These are phyloP conservation scores for Penicillium arizonense DNA, from an alignment of 495 filamentous ascomycete genomes.

Conservation along the genomic window DNA sequence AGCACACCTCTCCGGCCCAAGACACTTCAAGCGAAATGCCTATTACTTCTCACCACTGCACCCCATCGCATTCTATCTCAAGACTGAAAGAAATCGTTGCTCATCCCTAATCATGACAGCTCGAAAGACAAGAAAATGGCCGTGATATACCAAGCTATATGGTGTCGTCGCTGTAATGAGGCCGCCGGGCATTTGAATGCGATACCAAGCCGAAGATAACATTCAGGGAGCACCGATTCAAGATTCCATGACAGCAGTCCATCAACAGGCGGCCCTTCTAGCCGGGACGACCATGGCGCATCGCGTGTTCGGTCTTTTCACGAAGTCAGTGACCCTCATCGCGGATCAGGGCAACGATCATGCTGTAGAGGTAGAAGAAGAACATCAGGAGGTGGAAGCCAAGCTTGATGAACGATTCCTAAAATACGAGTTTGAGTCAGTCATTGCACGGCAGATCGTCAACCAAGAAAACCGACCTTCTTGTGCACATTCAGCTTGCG, in stretches of 20 bases:
- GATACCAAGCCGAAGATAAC: conserved; percentile 1
- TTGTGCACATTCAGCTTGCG: conserved; percentile 98
- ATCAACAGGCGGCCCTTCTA: conserved; percentile 10
- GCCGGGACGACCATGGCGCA: conserved; percentile 35
- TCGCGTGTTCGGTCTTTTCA: conserved; percentile 40
- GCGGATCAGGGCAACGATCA: conserved; percentile 97
- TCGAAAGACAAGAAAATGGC: background rate
- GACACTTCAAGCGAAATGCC: conserved; percentile 13
- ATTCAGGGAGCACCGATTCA: background rate
- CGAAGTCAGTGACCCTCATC: conserved; percentile 81
- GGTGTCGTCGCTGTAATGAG: conserved; percentile 3
- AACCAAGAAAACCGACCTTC: conserved; percentile 61
- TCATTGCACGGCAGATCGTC: background rate
- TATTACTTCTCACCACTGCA: conserved; percentile 15
- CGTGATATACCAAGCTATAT: conserved; percentile 6
- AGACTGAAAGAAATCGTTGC: conserved; percentile 13
- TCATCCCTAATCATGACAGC: conserved; percentile 7
- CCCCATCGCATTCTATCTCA: conserved; percentile 16
- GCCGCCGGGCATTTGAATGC: background rate
- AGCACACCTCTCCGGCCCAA: conserved; percentile 9
- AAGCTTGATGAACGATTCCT: conserved; percentile 99
- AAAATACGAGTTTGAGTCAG: conserved; percentile 4
- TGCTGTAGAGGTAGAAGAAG: conserved; percentile 99
- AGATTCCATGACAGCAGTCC: background rate
- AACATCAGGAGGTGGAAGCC: conserved; percentile 99